Percentiles rank a stretch among this genome's conserved stretches.
Conservation (phyloP, 805 yeast species). For the Ogataea ganodermae region DNA sequence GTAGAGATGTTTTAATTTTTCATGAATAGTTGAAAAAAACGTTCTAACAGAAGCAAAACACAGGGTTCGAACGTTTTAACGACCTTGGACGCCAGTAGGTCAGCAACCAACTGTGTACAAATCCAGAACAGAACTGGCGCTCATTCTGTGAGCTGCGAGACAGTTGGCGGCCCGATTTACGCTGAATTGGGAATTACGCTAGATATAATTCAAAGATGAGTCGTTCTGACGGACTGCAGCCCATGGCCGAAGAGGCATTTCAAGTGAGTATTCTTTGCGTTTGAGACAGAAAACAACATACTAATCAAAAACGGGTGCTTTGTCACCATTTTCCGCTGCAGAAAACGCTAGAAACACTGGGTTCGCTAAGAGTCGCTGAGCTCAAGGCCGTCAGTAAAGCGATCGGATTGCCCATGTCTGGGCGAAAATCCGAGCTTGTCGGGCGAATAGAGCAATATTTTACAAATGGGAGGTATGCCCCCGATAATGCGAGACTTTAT, state of each 20-base stretch:
- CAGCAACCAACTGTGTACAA: not conserved
- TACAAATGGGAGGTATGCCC: conserved; percentile 39
- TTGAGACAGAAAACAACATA: not conserved
- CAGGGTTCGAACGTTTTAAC: no score
- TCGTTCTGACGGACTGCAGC: conserved; percentile 11
- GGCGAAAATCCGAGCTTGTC: conserved; percentile 62
- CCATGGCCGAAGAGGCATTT: conserved; percentile 21
- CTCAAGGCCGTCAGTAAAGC: conserved; percentile 55
- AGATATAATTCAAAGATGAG: conserved; percentile 14
- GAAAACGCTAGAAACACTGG: conserved; percentile 36
- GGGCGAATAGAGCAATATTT: conserved; percentile 53
- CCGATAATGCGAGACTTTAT: conserved; percentile 44
- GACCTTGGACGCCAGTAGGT: not conserved
- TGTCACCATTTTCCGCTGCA: no score
- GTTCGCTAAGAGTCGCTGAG: conserved; percentile 48
- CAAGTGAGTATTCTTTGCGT: conserved; percentile 13
- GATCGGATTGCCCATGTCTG: conserved; percentile 50
- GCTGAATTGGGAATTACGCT: not conserved
- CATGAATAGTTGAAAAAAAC: no score
- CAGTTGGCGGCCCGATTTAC: not conserved
- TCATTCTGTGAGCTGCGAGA: not conserved
- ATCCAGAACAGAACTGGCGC: not conserved
- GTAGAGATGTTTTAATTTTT: not conserved
- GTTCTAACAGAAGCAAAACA: not conserved
- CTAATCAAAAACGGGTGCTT: no score